These are phyloP conservation scores for Pichia inconspicua DNA, from an alignment of 1,139 yeast species.

Conservation along the genomic window DNA sequence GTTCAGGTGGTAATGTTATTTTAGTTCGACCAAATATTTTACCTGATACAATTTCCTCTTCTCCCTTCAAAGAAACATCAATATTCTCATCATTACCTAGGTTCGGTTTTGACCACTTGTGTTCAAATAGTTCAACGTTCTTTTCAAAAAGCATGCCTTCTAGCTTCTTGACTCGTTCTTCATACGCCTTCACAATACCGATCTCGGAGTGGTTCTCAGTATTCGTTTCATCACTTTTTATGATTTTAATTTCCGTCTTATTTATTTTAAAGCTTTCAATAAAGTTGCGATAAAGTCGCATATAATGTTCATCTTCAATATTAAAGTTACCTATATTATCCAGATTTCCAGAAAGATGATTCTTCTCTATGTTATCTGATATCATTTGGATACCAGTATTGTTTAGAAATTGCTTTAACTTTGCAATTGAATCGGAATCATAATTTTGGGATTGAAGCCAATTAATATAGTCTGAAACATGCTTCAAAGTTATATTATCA, in stretches of 20 bases:
- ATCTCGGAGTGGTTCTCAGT: too few relatives aligned
- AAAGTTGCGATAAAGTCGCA: conserved; percentile 26
- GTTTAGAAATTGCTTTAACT: neutral
- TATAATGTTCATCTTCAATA: conserved; percentile 20
- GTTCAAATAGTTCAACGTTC: conserved; percentile 45
- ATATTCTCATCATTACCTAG: neutral
- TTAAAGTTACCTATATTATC: conserved; percentile 27
- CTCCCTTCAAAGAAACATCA: neutral
- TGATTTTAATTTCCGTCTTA: conserved; percentile 22
- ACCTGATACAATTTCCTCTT: conserved; percentile 1
- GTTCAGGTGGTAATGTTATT: conserved; percentile 25
- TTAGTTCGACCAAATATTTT: conserved; percentile 13
- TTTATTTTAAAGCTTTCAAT: conserved; percentile 28
- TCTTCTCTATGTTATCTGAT: conserved; percentile 11
- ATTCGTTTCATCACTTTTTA: conserved; percentile 7
- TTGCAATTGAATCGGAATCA: neutral
- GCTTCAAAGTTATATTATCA: conserved; percentile 19
- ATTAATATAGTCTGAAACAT: conserved; percentile 30
- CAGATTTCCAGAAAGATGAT: conserved; percentile 15
- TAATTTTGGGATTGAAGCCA: conserved; percentile 20
- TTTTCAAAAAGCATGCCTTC: conserved; percentile 63
- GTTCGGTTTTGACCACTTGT: conserved; percentile 23
- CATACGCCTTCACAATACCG: conserved; percentile 40
- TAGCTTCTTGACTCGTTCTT: conserved; percentile 51
- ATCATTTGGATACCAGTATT: conserved; percentile 30